Evolutionary conservation across 208 protist species (phyloP).

Genomic region (Herpetomonas tarakana): DNA sequence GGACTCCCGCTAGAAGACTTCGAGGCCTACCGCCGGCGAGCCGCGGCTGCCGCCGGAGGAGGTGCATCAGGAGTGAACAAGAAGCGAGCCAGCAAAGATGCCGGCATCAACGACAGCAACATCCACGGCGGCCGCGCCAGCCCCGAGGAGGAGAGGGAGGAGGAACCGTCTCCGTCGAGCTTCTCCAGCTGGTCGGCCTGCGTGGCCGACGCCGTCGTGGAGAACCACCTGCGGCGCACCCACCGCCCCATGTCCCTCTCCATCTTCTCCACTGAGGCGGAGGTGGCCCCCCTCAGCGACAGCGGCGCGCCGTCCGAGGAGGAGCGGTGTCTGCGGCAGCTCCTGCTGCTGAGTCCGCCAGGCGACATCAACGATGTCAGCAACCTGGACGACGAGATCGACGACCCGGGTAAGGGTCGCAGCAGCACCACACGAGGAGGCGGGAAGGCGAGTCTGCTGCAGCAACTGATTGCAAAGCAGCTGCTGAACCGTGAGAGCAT

Average conservation of each 20-base stretch:
- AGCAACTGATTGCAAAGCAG: constrained; percentile 34
- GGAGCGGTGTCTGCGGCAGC: constrained; percentile 39
- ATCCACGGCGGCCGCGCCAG: constrained; percentile 1
- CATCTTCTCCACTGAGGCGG: constrained; percentile 79
- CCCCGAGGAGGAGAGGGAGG: constrained; percentile 7
- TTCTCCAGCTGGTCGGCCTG: constrained; percentile 38
- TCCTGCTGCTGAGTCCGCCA: constrained; percentile 22
- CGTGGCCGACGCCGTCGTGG: constrained; percentile 68
- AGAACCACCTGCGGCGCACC: constrained; percentile 80
- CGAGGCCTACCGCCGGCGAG: background rate
- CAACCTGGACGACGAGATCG: background rate
- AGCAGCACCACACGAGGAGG: constrained; percentile 9
- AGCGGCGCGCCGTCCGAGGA: constrained; percentile 32
- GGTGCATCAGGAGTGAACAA: background rate
- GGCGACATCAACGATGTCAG: background rate
- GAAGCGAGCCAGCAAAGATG: background rate
- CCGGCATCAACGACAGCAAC: constrained; percentile 1
- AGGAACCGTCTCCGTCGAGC: background rate
- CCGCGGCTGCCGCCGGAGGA: background rate
- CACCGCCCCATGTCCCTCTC: constrained; percentile 68
- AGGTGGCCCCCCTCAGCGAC: constrained; percentile 58
- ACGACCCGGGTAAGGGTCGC: constrained; percentile 21
- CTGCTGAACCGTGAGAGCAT: constrained; percentile 19
- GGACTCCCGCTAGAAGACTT: constrained; percentile 11
- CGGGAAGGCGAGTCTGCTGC: constrained; percentile 55